These are phyloP conservation scores for Pythium rhizo-oryzae DNA, from an alignment of 352 stramenopile species.

Conservation along the genomic window DNA sequence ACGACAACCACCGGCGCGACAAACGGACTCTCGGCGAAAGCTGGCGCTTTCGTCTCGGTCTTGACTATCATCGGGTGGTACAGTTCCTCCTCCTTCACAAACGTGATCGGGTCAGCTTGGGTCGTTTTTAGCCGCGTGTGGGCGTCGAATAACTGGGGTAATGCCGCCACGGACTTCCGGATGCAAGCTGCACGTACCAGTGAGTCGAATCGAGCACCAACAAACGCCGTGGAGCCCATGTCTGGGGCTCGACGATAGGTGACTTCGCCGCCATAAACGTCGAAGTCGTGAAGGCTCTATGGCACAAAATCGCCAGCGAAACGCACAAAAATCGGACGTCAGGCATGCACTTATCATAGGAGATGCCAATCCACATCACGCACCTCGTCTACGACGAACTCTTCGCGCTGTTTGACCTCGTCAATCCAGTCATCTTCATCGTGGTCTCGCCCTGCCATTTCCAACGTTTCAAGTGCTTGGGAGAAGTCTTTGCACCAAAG, in stretches of 20 bases:
- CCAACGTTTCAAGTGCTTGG: slow-evolving; percentile 33
- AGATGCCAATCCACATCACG: background rate
- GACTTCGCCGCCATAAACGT: slow-evolving; percentile 50
- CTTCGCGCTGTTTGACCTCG: slow-evolving; percentile 48
- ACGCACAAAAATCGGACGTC: slow-evolving; percentile 18
- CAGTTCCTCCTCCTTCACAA: slow-evolving; percentile 34
- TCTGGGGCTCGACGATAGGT: slow-evolving; percentile 64
- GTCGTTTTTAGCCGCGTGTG: background rate
- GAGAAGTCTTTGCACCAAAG: slow-evolving; percentile 16
- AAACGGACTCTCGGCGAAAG: slow-evolving; percentile 21
- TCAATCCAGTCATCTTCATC: slow-evolving; percentile 70
- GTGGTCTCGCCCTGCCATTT: slow-evolving; percentile 61
- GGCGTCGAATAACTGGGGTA: background rate
- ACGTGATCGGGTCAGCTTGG: slow-evolving; percentile 8
- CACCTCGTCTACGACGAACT: slow-evolving; percentile 69
- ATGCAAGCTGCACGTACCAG: slow-evolving; percentile 37
- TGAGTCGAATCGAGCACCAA: slow-evolving; percentile 58
- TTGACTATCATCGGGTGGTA: slow-evolving; percentile 29
- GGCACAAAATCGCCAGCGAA: background rate
- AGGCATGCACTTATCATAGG: slow-evolving; percentile 18
- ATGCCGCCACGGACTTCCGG: background rate
- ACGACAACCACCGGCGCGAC: slow-evolving; percentile 11
- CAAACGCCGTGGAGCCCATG: slow-evolving; percentile 50
- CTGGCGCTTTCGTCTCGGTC: slow-evolving; percentile 27
- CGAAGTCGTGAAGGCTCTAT: slow-evolving; percentile 43